These are phyloP conservation scores for Lasiosphaeria miniovina DNA, from an alignment of 495 filamentous ascomycete genomes.

Conservation along the genomic window DNA sequence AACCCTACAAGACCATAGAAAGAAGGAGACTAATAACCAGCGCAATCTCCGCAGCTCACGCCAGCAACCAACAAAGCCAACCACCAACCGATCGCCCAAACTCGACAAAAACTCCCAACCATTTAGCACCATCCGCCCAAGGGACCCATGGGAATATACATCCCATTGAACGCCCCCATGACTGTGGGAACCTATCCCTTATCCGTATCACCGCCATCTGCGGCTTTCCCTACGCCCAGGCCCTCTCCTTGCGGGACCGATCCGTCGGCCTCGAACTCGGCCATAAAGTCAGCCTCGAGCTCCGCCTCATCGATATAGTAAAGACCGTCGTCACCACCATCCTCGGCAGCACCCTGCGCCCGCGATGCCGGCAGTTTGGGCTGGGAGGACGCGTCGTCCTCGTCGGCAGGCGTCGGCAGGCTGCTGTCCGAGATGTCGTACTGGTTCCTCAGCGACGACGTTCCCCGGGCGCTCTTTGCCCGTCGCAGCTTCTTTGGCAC, in stretches of 20 bases:
- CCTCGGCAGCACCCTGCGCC: conserved; percentile 10
- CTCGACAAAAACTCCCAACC: not conserved
- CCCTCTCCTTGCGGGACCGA: not conserved
- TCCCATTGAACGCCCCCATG: not conserved
- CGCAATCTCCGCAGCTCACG: too few relatives aligned
- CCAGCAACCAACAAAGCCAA: not conserved
- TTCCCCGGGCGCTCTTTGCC: conserved; percentile 16
- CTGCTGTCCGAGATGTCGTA: conserved; percentile 33
- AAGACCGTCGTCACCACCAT: conserved; percentile 24
- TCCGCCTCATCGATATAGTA: conserved; percentile 58
- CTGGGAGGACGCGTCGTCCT: conserved; percentile 36
- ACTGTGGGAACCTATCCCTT: conserved; percentile 12
- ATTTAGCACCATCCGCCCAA: not conserved
- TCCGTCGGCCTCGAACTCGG: conserved; percentile 17
- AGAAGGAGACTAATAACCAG: not conserved
- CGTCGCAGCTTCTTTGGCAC: conserved; percentile 26
- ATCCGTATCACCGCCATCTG: conserved; percentile 9
- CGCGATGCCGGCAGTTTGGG: not conserved
- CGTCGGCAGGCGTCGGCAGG: conserved; percentile 51
- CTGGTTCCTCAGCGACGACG: conserved; percentile 25
- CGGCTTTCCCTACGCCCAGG: conserved; percentile 6
- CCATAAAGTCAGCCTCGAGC: conserved; percentile 62
- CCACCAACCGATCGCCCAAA: not conserved
- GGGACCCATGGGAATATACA: not conserved
- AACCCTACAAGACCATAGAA: not conserved